phyloP scores from a whole-genome alignment of 2,329 filamentous ascomycete species.

The Pseudopyrenochaeta lycopersici region DNA sequence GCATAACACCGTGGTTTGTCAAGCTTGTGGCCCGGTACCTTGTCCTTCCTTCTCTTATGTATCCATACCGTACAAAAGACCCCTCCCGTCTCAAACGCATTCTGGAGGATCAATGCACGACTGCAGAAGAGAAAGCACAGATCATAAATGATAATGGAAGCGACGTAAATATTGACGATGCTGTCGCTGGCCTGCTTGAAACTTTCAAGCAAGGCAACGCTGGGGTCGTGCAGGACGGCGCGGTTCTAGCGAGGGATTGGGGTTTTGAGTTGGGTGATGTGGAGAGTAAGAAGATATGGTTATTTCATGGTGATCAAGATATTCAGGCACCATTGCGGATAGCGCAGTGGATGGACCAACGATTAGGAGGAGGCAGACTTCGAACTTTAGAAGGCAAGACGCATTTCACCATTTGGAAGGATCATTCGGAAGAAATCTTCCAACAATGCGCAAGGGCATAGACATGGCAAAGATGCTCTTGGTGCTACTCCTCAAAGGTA shows the following conservation, averaged over 20 bases:
- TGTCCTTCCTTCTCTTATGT: conserved; percentile 21
- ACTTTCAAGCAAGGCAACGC: conserved; percentile 25
- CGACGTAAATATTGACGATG: conserved; percentile 24
- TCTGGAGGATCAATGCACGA: conserved; percentile 27
- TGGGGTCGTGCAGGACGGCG: conserved; percentile 24
- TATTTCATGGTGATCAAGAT: conserved; percentile 34
- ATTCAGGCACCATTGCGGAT: conserved; percentile 19
- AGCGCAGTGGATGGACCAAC: conserved; percentile 29
- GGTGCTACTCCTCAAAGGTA: too few species aligned
- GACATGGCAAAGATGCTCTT: not conserved
- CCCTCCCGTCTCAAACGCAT: conserved; percentile 25
- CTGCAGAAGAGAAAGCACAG: conserved; percentile 27
- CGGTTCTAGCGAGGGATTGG: conserved; percentile 23
- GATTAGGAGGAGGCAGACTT: conserved; percentile 26
- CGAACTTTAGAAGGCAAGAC: conserved; percentile 26
- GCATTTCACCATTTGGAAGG: conserved; percentile 33
- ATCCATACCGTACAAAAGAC: conserved; percentile 23
- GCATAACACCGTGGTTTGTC: conserved; percentile 20
- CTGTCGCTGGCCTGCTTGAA: conserved; percentile 23
- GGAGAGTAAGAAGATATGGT: conserved; percentile 20
- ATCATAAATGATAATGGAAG: conserved; percentile 10
- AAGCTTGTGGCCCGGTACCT: conserved; percentile 19
- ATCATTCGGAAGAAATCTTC: conserved; percentile 28
- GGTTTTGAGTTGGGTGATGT: conserved; percentile 28
- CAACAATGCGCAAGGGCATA: not conserved